Evolutionary conservation across 1,284 basidiomycete species (phyloP), one percentile per base, ranked within the genome.

Genomic region (Salmacisia buchloeana): DNA sequence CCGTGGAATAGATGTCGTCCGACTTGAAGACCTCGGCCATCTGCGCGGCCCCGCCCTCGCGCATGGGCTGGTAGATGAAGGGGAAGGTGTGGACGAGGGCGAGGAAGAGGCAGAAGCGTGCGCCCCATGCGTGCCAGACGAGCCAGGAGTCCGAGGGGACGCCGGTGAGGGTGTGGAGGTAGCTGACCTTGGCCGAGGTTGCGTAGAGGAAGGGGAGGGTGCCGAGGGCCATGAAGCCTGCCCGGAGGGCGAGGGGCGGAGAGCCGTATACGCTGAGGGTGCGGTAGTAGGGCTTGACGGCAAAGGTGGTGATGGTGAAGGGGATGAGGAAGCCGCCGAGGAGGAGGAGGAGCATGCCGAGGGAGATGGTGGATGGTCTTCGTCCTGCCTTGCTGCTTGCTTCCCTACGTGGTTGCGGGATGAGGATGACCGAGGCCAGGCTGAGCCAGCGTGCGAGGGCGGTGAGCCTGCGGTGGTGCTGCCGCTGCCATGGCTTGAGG

Each of bases 91-190:
- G 77, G 7, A 78, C 64, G 23, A 73, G 63, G 23, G 69, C 61
- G 21, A 79, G 66, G 63, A 75, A 71, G 1, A 79, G 61, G 58
- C 74, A 67, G 31, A 79, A 64, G 3, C 72, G 65, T 15, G 69
- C 73, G 2, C 71, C 57, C 64, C 70, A 76, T 57, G 76, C 75
- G 57, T 79, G 77, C 57, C 73, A 79, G 12, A 78, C 62, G 56
- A 76, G 71, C 15, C 78, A 65, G 10, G 65, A 63, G 59, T 76
- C 74, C 29, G 77, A 72, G 15, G 69, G 68, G 18, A 72, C 59
- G 10, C 73, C 76, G 0, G 75, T 73, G 7, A 78, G 58, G 3
- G 72, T 36, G 9, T 72, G 67, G 27, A 79, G 69, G 33, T 73
- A 70, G 59, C 78, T 79, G 62, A 77, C 65, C 62, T 78, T 78